Conservation (phyloP, 441 rosid species). For the Jatropha multifida region DNA sequence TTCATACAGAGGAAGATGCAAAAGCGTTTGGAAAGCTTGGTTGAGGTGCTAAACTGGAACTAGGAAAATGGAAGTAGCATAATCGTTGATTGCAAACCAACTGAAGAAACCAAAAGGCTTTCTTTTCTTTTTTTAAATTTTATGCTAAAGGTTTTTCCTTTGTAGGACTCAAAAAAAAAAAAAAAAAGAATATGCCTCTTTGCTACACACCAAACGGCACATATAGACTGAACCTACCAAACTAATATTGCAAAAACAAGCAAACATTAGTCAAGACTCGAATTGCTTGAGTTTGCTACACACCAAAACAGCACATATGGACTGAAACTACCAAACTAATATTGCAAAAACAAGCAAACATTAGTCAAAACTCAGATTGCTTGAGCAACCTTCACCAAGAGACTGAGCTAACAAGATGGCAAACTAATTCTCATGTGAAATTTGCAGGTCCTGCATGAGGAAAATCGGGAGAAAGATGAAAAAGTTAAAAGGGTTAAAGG, state of each 20-base stretch:
- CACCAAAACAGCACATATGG: not conserved
- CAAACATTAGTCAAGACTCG: not conserved
- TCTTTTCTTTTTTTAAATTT: not conserved
- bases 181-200: not conserved
- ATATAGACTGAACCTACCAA: slow-evolving; percentile 4
- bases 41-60: slow-evolving; percentile 52
- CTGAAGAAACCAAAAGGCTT: slow-evolving; percentile 6
- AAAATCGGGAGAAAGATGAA: slow-evolving; percentile 37
- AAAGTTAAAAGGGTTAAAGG: slow-evolving; percentile 36
- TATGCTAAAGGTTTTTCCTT: not conserved
- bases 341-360: slow-evolving; percentile 10
- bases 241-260: slow-evolving; percentile 9
- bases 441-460: slow-evolving; percentile 56
- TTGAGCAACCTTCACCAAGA: not conserved
- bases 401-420: not conserved
- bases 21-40: slow-evolving; percentile 65
- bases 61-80: slow-evolving; percentile 13
- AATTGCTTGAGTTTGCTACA: not conserved
- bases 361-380: not conserved
- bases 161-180: not conserved
- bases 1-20: slow-evolving; percentile 83
- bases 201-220: not conserved
- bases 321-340: not conserved
- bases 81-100: not conserved
- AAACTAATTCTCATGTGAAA: slow-evolving; percentile 22